Evolutionary conservation across 768 basidiomycete species (phyloP).

Genomic region (Lactarius psammicola): DNA sequence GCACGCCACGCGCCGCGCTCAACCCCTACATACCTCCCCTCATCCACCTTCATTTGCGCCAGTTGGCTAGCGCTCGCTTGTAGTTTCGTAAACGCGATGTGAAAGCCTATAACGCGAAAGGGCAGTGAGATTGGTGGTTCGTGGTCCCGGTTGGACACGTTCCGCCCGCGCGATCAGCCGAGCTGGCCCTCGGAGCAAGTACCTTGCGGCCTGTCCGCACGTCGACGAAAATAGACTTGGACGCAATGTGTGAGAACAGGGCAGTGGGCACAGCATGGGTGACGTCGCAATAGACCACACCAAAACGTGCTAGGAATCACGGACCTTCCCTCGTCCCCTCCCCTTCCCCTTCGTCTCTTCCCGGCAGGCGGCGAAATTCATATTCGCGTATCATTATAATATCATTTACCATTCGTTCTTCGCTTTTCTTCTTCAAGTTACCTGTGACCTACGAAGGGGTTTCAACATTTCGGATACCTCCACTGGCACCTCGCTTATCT

Average conservation of each 20-base stretch:
- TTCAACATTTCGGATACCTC: not conserved
- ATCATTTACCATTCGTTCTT: not conserved
- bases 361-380: constrained; percentile 12
- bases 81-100: not conserved
- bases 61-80: not conserved
- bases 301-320: not conserved
- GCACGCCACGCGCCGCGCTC: constrained; percentile 5
- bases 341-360: not conserved
- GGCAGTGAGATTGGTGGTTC: not conserved
- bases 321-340: not conserved
- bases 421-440: not conserved
- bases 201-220: not conserved
- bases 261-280: constrained; percentile 9
- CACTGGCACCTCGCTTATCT: constrained; percentile 1
- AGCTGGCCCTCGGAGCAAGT: not conserved
- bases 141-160: not conserved
- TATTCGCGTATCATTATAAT: not conserved
- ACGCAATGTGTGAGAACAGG: constrained; percentile 7
- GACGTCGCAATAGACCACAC: constrained; percentile 3
- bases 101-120: not conserved
- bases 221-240: not conserved
- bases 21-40: not conserved
- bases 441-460: not conserved
- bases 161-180: not conserved
- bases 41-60: constrained; percentile 13